Conservation (phyloP, 2,329 filamentous ascomycete genomes). For the Setomelanomma holmii region DNA sequence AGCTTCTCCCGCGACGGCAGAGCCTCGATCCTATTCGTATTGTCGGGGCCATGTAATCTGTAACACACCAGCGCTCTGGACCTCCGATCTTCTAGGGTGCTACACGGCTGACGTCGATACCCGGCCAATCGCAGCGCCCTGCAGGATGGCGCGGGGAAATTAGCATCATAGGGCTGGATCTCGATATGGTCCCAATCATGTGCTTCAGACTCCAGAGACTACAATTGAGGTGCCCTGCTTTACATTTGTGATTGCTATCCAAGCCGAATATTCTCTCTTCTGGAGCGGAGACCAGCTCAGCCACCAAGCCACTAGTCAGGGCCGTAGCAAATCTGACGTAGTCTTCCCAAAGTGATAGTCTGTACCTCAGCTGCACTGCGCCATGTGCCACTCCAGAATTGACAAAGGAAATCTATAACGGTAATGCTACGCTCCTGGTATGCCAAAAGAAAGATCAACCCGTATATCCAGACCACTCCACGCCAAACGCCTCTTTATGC, state of each 20-base stretch:
- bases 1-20: slow-evolving; percentile 1
- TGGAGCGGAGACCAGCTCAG: background rate
- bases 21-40: slow-evolving; percentile 4
- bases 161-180: background rate
- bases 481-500: background rate
- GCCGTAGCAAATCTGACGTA: background rate
- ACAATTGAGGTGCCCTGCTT: too few species aligned
- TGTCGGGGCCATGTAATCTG: slow-evolving; percentile 17
- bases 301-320: background rate
- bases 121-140: slow-evolving; percentile 18
- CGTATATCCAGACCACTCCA: background rate
- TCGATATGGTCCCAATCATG: too few species aligned
- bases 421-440: slow-evolving; percentile 7
- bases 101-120: slow-evolving; percentile 4
- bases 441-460: background rate
- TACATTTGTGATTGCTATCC: too few species aligned
- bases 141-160: slow-evolving; percentile 10
- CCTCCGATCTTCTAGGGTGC: slow-evolving; percentile 4
- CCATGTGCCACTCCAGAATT: background rate
- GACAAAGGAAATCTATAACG: slow-evolving; percentile 10
- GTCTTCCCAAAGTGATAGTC: background rate
- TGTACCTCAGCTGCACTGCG: background rate
- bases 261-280: background rate
- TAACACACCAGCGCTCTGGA: slow-evolving; percentile 6
- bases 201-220: too few species aligned